Evolutionary conservation across 129 eudicot species (phyloP), one percentile per base, ranked within the genome.

Genomic region (Chrysanthemum makinoi): DNA sequence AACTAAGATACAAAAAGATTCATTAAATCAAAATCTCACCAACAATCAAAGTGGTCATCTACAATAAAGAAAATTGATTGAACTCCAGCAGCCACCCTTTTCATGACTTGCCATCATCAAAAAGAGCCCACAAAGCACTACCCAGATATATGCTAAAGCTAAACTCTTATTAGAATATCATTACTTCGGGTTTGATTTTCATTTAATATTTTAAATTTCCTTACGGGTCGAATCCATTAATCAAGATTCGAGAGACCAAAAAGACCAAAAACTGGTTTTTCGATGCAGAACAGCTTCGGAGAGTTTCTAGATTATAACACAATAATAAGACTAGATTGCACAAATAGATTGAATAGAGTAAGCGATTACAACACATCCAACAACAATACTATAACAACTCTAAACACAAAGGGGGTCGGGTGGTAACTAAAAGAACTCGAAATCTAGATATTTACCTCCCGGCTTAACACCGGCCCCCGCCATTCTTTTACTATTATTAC

Each of bases 401-500:
- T 76, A 75, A 74, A 79, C 15, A 75, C 69, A 56, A 67, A n/a
- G 19, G 14, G 61, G 61, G 46, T 24, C 61, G 16, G 49, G 19
- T 44, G 30, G 30, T 39, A 39, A 39, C 86, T 83, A 90, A 64
- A 90, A 90, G 91, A 90, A 85, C 86, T 91, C 97, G 72, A 91
- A 91, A 69, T 91, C 97, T 67, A 91, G 85, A 82, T 73, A 88
- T 68, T 88, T 91, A 82, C 97, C 95, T 53, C 91, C 95, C 3
- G 88, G 68, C 67, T 83, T 88, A 58, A 83, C 77, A 47, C 85
- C 91, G 12, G 81, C 65, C 68, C 91, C 95, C 24, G 76, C 80
- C 74, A 74, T 76, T 53, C 88, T 85, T 68, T 89, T 83, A 78
- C 94, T 83, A 50, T 55, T 77, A 30, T 77, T 77, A n/a, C 75